phyloP scores from a whole-genome alignment of 2,329 filamentous ascomycete species.

The Neophaeococcomyces mojaviensis region DNA sequence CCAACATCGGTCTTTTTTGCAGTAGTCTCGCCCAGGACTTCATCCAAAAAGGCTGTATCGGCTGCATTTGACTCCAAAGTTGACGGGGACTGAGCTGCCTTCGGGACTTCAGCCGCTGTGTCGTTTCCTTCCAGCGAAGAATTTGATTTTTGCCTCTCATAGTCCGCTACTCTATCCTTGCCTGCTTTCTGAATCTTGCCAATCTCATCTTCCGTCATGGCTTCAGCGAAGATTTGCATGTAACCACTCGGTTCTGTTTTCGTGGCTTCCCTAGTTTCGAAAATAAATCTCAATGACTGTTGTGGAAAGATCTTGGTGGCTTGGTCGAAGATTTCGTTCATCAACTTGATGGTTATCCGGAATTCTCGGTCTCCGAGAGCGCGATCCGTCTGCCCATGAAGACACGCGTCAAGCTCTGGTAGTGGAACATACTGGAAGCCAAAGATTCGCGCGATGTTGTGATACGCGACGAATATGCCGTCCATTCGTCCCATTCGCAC shows the following conservation, averaged over 20 bases:
- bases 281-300: constrained; percentile 66
- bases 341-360: constrained; percentile 65
- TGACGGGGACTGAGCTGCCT: not conserved
- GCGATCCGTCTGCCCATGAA: constrained; percentile 69
- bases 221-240: constrained; percentile 87
- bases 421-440: constrained; percentile 92
- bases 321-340: constrained; percentile 71
- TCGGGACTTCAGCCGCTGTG: not conserved
- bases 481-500: constrained; percentile 98
- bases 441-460: constrained; percentile 92
- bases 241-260: constrained; percentile 43
- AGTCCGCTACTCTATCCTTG: constrained; percentile 58
- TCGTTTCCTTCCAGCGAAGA: not conserved
- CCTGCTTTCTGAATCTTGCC: constrained; percentile 63
- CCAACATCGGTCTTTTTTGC: constrained; percentile 10
- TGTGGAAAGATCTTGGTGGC: constrained; percentile 69
- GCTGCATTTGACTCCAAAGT: constrained; percentile 16
- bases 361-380: constrained; percentile 77
- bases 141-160: constrained; percentile 44
- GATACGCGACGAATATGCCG: constrained; percentile 92
- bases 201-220: constrained; percentile 66
- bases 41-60: constrained; percentile 18
- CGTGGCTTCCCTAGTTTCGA: constrained; percentile 61
- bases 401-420: constrained; percentile 74
- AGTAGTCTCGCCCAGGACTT: constrained; percentile 1